These are phyloP conservation scores for Samsoniella hepiali DNA, from an alignment of 2,329 filamentous ascomycete species.

Conservation along the genomic window DNA sequence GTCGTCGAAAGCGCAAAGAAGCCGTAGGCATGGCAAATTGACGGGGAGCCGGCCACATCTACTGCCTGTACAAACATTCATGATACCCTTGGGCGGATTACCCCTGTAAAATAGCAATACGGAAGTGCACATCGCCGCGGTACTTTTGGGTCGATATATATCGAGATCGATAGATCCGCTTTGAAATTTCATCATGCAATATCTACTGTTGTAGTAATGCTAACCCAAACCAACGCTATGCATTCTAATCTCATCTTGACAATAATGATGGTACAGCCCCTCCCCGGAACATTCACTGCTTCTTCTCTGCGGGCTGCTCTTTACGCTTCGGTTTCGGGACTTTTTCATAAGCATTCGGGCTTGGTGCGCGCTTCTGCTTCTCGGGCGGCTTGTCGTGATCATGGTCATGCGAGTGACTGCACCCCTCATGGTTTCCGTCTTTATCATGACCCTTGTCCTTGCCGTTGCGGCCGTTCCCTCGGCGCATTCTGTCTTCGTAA, in stretches of 20 bases:
- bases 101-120: not conserved
- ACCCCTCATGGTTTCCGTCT: conserved; percentile 29
- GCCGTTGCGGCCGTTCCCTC: conserved; percentile 33
- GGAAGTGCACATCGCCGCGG: not conserved
- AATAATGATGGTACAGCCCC: not conserved
- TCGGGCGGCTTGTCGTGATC: conserved; percentile 29
- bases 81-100: conserved; percentile 14
- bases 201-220: not conserved
- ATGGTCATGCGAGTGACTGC: conserved; percentile 34
- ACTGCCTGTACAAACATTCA: not conserved
- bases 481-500: conserved; percentile 37
- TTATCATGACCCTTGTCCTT: conserved; percentile 38
- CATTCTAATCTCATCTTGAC: not conserved
- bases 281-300: not conserved
- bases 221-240: conserved; percentile 10
- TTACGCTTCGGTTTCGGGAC: conserved; percentile 51
- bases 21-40: conserved; percentile 16
- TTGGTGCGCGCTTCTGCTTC: conserved; percentile 51
- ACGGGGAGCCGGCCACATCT: conserved; percentile 22
- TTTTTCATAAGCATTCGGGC: conserved; percentile 80
- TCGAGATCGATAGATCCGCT: not conserved
- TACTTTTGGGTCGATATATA: too few species aligned
- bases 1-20: conserved; percentile 64
- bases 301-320: conserved; percentile 25
- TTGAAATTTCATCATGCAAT: not conserved